phyloP scores from a whole-genome alignment of 2,329 filamentous ascomycete genomes.

The Fusarium sororula region DNA sequence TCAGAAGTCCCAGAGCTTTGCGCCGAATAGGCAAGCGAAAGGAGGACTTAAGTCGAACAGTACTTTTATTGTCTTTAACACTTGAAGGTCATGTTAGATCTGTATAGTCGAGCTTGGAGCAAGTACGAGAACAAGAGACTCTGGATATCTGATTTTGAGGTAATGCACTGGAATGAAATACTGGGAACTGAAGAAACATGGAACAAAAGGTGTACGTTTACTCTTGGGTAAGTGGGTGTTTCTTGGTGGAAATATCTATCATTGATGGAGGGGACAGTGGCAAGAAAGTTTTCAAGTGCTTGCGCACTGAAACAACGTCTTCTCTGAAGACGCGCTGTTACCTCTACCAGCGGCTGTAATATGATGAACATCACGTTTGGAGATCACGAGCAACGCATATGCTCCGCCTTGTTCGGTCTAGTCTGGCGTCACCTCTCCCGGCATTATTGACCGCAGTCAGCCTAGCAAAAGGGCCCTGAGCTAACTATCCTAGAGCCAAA shows the following conservation, averaged over 20 bases:
- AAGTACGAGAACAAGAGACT: background rate
- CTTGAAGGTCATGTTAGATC: too few relatives aligned
- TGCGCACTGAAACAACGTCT: background rate
- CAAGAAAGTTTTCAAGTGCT: too few relatives aligned
- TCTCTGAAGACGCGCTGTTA: fast-evolving
- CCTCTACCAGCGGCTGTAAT: too few relatives aligned
- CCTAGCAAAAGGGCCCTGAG: fast-evolving
- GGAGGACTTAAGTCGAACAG: fast-evolving
- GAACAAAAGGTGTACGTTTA: background rate
- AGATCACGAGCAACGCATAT: too few relatives aligned
- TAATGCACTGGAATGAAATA: fast-evolving
- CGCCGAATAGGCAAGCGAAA: fast-evolving
- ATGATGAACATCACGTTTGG: too few relatives aligned
- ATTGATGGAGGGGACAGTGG: background rate
- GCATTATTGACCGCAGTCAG: fast-evolving
- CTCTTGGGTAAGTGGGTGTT: background rate
- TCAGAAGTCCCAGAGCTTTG: fast-evolving
- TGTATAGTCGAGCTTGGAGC: fast-evolving
- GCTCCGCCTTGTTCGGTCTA: too few relatives aligned
- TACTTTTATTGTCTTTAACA: fast-evolving
- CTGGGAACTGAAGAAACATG: background rate
- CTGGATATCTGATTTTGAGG: fast-evolving
- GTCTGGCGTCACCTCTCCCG: background rate
- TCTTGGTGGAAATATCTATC: too few relatives aligned
- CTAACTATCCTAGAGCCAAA: fast-evolving